phyloP scores from a whole-genome alignment of 371 early-diverging fungal species.

The Mucor sp. region DNA sequence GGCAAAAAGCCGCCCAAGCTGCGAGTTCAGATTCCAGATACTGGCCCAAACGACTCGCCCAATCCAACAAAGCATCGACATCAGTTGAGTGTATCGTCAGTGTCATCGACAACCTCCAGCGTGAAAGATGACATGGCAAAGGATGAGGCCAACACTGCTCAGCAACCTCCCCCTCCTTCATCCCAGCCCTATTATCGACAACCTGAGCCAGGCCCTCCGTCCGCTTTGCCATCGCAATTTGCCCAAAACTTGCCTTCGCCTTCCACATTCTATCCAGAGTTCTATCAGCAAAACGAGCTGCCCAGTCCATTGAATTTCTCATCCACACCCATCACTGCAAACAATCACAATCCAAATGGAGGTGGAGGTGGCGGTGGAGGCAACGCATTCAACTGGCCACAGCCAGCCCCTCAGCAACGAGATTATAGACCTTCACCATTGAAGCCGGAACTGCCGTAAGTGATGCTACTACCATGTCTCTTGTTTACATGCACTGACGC shows the following conservation, averaged over 20 bases:
- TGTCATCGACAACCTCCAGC: slow-evolving; percentile 19
- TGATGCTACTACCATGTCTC: not conserved
- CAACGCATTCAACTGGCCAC: slow-evolving; percentile 67
- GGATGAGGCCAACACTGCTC: not conserved
- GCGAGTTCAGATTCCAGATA: slow-evolving; percentile 55
- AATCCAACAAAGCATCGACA: slow-evolving; percentile 18
- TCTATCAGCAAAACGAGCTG: slow-evolving; percentile 68
- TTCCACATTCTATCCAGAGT: slow-evolving; percentile 75
- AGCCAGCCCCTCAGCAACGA: slow-evolving; percentile 22
- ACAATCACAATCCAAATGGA: slow-evolving; percentile 13
- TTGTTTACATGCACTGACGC: not conserved
- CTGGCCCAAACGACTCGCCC: slow-evolving; percentile 2
- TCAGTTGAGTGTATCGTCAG: slow-evolving; percentile 28
- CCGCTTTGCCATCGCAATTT: slow-evolving; percentile 72
- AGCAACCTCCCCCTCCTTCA: not conserved
- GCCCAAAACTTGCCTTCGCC: slow-evolving; percentile 80
- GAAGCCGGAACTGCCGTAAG: slow-evolving; percentile 23
- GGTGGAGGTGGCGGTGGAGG: slow-evolving; percentile 13
- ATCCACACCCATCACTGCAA: slow-evolving; percentile 55
- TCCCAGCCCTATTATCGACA: slow-evolving; percentile 15
- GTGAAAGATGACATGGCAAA: slow-evolving; percentile 12
- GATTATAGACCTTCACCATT: slow-evolving; percentile 38
- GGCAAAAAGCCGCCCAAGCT: slow-evolving; percentile 50
- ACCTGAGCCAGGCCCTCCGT: slow-evolving; percentile 38
- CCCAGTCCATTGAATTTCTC: slow-evolving; percentile 69